Conservation (phyloP, 1,284 basidiomycete genomes). For the Ceratobasidium sp. region DNA sequence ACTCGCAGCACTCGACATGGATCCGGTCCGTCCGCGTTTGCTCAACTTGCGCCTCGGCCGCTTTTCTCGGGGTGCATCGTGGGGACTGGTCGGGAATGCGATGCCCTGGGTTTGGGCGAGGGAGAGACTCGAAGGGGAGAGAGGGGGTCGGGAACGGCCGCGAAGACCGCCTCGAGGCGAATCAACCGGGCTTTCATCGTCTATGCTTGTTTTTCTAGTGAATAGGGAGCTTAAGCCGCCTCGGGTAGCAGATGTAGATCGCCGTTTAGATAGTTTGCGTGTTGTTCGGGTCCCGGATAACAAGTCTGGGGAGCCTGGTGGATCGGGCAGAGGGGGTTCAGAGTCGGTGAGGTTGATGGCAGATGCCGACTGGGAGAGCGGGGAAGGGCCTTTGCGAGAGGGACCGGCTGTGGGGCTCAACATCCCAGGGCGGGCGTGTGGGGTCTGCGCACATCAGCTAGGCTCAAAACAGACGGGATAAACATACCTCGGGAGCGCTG, state of each 20-base stretch:
- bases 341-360: slow-evolving; percentile 24
- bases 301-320: slow-evolving; percentile 21
- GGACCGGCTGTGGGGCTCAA: slow-evolving; percentile 1
- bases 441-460: slow-evolving; percentile 4
- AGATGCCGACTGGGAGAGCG: slow-evolving; percentile 19
- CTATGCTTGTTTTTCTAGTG: slow-evolving; percentile 6
- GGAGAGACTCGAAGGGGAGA: slow-evolving; percentile 8
- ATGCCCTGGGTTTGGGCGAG: slow-evolving; percentile 10
- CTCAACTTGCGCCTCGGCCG: background rate
- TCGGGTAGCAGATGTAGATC: background rate
- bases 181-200: background rate
- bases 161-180: background rate
- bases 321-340: slow-evolving; percentile 25
- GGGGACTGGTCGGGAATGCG: background rate
- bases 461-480: background rate
- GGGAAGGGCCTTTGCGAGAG: slow-evolving; percentile 22
- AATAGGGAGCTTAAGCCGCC: slow-evolving; percentile 4
- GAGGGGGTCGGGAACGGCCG: slow-evolving; percentile 8
- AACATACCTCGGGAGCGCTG: slow-evolving; percentile 8
- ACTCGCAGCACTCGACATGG: slow-evolving; percentile 21
- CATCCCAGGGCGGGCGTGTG: slow-evolving; percentile 9
- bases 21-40: slow-evolving; percentile 17
- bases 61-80: background rate
- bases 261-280: slow-evolving; percentile 21
- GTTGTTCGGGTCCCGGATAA: background rate